Evolutionary conservation across 306 rosid genomes (phyloP), one percentile per base, ranked within the genome.

Genomic region (Abrus pulchellus): DNA sequence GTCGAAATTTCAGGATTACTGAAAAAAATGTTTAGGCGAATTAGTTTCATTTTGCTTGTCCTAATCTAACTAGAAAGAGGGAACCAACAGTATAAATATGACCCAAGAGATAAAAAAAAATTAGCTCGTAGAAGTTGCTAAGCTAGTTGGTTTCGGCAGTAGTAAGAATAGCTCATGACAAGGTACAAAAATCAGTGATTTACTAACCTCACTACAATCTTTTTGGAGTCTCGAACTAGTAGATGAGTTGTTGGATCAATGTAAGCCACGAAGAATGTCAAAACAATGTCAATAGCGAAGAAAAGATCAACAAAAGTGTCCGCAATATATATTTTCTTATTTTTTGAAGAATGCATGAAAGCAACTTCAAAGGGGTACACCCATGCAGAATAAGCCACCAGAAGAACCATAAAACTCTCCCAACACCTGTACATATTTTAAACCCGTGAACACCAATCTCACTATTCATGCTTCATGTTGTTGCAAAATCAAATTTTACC

Each of bases 371-470:
- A 86, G 20, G 98, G 98, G 75, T 86, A 94, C 7, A 83, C 86
- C 98, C 98, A 92, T 54, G 90, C 94, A 33, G 92, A 89, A 83
- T 92, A 94, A 10, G 90, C 92, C n/a, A 94, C 97, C 76, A 94
- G 75, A 47, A 89, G 14, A 81, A 94, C 95, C 98, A 94, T 94
- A 8, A 88, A 84, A 61, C 88, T 75, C 86, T 89, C 94, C 97
- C 98, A 94, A 72, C 89, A 74, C 90, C 98, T 93, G 83, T 90
- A 75, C 33, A 68, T 14, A 70, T 9, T 28, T 68, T 45, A 45
- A 45, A 11, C 4, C 47, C 45, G n/a, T 11, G 4, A 76, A 63
- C 13, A 34, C 52, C 80, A 75, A 75, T 7, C 48, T 20, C 20
- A 38, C 65, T 57, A 44, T 27, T 72, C 65, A 4, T 36, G 50